Evolutionary conservation across 495 filamentous ascomycete genomes (phyloP).

Genomic region (Penicillium antarcticum): DNA sequence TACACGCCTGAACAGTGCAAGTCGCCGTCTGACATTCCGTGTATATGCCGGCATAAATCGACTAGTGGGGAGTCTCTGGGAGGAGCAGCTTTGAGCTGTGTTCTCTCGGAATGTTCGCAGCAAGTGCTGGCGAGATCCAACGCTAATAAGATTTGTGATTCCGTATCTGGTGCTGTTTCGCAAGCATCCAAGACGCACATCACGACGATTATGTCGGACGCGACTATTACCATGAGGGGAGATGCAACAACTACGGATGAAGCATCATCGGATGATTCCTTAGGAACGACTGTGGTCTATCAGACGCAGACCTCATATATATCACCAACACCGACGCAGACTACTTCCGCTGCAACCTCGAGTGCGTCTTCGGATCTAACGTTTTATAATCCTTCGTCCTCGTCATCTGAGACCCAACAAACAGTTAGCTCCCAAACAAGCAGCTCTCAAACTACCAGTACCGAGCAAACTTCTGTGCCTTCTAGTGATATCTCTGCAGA

Average conservation of each 20-base stretch:
- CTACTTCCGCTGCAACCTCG: constrained; percentile 1
- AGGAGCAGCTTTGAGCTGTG: constrained; percentile 64
- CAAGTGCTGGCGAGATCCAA: constrained; percentile 22
- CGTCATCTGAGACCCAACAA: not conserved
- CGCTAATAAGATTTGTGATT: constrained; percentile 58
- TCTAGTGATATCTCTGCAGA: not conserved
- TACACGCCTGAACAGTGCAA: constrained; percentile 45
- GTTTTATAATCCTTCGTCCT: not conserved
- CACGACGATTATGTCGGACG: constrained; percentile 49
- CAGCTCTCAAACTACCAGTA: not conserved
- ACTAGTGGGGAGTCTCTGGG: constrained; percentile 63
- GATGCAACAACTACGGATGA: constrained; percentile 4
- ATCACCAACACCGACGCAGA: constrained; percentile 1
- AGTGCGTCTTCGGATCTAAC: not conserved
- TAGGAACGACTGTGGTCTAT: not conserved
- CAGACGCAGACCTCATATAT: not conserved
- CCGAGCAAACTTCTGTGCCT: not conserved
- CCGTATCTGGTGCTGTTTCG: constrained; percentile 46
- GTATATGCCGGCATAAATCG: constrained; percentile 60
- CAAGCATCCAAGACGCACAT: constrained; percentile 60
- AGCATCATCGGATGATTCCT: constrained; percentile 4
- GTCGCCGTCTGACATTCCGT: constrained; percentile 52
- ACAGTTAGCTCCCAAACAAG: not conserved
- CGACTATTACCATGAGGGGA: constrained; percentile 20
- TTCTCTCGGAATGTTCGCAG: constrained; percentile 42